Evolutionary conservation across 768 basidiomycete genomes (phyloP), one percentile per base, ranked within the genome.

Genomic region (Suillus bovinus): DNA sequence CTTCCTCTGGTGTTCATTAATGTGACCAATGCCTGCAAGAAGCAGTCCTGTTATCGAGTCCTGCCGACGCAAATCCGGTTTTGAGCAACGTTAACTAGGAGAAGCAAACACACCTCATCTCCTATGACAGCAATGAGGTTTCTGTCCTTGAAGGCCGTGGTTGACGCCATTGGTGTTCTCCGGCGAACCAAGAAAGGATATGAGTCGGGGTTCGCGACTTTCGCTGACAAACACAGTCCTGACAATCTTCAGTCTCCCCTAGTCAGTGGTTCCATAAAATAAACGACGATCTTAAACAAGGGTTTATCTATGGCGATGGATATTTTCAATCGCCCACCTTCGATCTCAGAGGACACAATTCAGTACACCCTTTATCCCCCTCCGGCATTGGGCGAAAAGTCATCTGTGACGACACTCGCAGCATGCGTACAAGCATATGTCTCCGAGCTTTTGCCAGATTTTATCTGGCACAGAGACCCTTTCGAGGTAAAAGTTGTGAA

Each of bases 31-130:
- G 39, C 97, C 97, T 7, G 97, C 97, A 54, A 99, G 83, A 46
- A 99, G 84, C 17, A 99, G 83, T 46, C 97, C 97, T 0, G 97
- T 99, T 64, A 99, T 93, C 4, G 96, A 94, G 79, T 99, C 97
- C 96, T 99, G 70, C 27, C 24, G 5, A 36, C 36, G 34, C 16
- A 5, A 55, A 27, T 38, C 16, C 1, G 27, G 10, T 39, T 16
- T 17, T 39, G 38, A 56, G 24, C 27, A 29, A 29, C 17, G 49
- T 1, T 29, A 50, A 24, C 17, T 46, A 46, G 34, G 22, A 20
- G 8, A 36, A 17, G 5, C 29, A 31, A 53, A 67, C 79, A 60
- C 67, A 96, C 96, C 81, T 99, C 97, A 75, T 99, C 97, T 44
- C 96, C 97, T 68, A 99, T 99, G 72, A 96, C 94, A 38, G 97